These are phyloP conservation scores for Pneumocystis oryctolagi DNA, from an alignment of 1,139 yeast species.

Conservation along the genomic window DNA sequence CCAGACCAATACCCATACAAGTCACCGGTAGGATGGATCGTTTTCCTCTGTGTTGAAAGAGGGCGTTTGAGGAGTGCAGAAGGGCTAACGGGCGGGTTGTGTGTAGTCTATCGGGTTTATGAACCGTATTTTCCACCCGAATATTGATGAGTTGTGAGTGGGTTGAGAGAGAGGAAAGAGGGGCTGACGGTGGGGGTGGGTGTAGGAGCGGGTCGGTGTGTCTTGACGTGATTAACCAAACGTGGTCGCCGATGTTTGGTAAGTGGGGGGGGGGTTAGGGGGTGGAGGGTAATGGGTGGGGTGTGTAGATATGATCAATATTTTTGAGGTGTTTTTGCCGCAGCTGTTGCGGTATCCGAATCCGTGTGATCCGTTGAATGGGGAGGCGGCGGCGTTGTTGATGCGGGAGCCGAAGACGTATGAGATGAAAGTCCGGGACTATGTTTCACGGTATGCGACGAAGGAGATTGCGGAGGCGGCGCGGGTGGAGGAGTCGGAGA, in stretches of 20 bases:
- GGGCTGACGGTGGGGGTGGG: neutral
- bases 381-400: slow-evolving; percentile 77
- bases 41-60: too few species aligned
- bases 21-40: slow-evolving; percentile 53
- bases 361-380: slow-evolving; percentile 84
- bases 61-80: too few species aligned
- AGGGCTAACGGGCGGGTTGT: neutral
- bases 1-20: slow-evolving; percentile 94
- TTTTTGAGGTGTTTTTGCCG: slow-evolving; percentile 86
- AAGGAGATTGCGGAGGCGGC: slow-evolving; percentile 25
- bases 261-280: too few species aligned
- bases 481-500: slow-evolving; percentile 21
- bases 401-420: slow-evolving; percentile 56
- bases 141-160: slow-evolving; percentile 39
- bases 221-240: slow-evolving; percentile 88
- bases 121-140: slow-evolving; percentile 86
- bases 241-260: slow-evolving; percentile 96
- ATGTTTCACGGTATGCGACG: slow-evolving; percentile 63
- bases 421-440: slow-evolving; percentile 49
- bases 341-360: slow-evolving; percentile 85
- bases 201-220: slow-evolving; percentile 77
- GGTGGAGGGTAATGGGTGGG: too few species aligned
- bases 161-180: too few species aligned
- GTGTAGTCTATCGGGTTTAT: slow-evolving; percentile 64
- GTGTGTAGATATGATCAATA: slow-evolving; percentile 47